Conservation (phyloP, 805 yeast genomes). For the Lipomyces chichibuensis region DNA sequence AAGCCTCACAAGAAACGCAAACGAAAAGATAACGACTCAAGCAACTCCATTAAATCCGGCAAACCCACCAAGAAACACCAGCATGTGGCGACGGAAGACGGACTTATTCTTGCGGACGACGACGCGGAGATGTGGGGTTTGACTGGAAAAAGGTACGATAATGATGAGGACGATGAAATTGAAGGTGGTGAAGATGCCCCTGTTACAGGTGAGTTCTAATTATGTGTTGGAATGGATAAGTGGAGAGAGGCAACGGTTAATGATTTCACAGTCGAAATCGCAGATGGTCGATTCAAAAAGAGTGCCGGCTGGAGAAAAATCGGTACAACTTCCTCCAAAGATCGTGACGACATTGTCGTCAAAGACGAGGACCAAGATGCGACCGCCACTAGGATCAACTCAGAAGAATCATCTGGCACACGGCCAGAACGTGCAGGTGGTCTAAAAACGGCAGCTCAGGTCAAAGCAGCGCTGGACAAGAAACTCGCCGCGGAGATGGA, state of each 20-base stretch:
- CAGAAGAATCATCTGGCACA: not conserved
- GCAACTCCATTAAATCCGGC: conserved; percentile 9
- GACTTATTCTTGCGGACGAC: conserved; percentile 37
- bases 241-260: not conserved
- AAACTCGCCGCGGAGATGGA: conserved; percentile 41
- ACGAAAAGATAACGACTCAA: conserved; percentile 36
- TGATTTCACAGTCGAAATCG: conserved; percentile 18
- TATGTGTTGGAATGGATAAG: not conserved
- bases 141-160: conserved; percentile 15
- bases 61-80: not conserved
- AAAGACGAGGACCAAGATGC: conserved; percentile 10
- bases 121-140: conserved; percentile 28
- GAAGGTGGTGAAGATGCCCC: conserved; percentile 44
- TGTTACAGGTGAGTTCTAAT: conserved; percentile 18
- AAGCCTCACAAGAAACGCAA: conserved; percentile 36
- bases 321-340: conserved; percentile 11
- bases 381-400: not conserved
- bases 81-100: conserved; percentile 17
- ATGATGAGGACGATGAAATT: conserved; percentile 36
- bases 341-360: not conserved
- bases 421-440: conserved; percentile 44
- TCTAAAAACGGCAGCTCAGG: conserved; percentile 52
- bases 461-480: conserved; percentile 46
- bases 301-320: conserved; percentile 38
- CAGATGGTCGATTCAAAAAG: conserved; percentile 6